phyloP scores from a whole-genome alignment of 208 protist genomes.

The Crithidia mellificae region DNA sequence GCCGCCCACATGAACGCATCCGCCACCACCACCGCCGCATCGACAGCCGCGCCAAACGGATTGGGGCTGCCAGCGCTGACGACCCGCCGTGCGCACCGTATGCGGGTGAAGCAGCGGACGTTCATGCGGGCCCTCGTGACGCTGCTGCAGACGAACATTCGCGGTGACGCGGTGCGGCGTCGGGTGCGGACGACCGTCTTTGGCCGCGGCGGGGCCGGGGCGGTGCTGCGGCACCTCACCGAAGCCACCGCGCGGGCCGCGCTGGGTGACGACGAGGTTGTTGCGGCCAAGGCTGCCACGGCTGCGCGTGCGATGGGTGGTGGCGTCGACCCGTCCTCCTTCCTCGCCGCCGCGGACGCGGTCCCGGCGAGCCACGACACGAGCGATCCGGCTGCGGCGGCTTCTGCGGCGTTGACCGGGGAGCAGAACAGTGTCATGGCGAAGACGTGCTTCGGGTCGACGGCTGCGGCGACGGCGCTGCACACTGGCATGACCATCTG shows the following conservation, averaged over 20 bases:
- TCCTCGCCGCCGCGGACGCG: background rate
- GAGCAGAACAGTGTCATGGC: constrained; percentile 18
- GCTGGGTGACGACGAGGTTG: background rate
- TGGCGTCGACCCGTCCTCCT: no score
- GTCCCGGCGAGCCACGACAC: no score
- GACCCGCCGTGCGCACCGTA: constrained; percentile 7
- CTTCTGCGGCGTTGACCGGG: background rate
- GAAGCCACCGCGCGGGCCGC: background rate
- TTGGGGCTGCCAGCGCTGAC: no score
- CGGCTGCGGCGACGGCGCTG: constrained; percentile 24
- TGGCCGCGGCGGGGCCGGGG: constrained; percentile 6
- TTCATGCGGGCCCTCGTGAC: constrained; percentile 24
- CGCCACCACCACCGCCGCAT: background rate
- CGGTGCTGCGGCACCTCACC: background rate
- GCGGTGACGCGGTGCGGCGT: constrained; percentile 13
- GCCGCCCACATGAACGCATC: background rate
- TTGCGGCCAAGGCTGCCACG: no score
- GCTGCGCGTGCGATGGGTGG: no score
- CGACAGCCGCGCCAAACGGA: no score
- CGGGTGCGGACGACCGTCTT: constrained; percentile 31
- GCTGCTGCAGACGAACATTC: constrained; percentile 24
- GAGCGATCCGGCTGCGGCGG: background rate
- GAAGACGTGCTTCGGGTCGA: constrained; percentile 26
- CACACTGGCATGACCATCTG: constrained; percentile 27
- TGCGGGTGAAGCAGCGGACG: constrained; percentile 5